Base-by-base conservation (phyloP, 768 basidiomycete species). In the Leccinum boreale region DNA sequence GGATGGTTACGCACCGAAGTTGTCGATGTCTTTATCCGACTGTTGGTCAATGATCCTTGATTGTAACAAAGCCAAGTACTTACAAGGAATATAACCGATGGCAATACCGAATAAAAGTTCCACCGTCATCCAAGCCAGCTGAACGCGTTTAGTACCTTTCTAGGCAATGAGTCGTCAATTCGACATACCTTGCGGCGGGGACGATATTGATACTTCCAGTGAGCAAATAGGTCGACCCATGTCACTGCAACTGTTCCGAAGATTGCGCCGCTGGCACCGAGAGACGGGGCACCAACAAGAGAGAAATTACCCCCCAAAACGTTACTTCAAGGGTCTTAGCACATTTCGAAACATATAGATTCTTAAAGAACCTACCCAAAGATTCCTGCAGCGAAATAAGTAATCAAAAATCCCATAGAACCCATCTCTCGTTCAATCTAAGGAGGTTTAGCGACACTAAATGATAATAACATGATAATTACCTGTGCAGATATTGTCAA, bases 401-500 rank as follows among this genome's bases (percentile, higher is more conserved):
- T 84, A 12, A 97, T 76, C 31, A 92, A 60, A 74, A 97, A 99
- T 0, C 89, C 88, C 26, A 78, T 77, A 0, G 94, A 90, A 9
- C 94, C 94, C 90, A 97, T 94, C 65, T 94, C 92, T 57, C 87
- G 79, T 68, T 97, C 94, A 56, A 96, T 86, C 86, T 94, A 63
- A 52, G n/a, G 56, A 46, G 23, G 0, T 6, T 66, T 6, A 63
- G 53, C 29, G 48, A 48, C 23, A 11, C 17, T 12, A 3, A 29
- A 24, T 35, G 55, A 12, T 31, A 35, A 14, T 3, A 26, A 21
- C 15, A 28, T 47, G 21, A 55, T 49, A 54, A 55, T 63, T 66
- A 90, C 92, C 73, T 90, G 86, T 35, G 87, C 90, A 7, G 87
- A 89, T n/a, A 90, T 75, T 0, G 82, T 84, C 56, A 90, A 70